Evolutionary conservation across 345 rosid genomes (phyloP), one percentile per base, ranked within the genome.

Genomic region (Syzygium aromaticum): DNA sequence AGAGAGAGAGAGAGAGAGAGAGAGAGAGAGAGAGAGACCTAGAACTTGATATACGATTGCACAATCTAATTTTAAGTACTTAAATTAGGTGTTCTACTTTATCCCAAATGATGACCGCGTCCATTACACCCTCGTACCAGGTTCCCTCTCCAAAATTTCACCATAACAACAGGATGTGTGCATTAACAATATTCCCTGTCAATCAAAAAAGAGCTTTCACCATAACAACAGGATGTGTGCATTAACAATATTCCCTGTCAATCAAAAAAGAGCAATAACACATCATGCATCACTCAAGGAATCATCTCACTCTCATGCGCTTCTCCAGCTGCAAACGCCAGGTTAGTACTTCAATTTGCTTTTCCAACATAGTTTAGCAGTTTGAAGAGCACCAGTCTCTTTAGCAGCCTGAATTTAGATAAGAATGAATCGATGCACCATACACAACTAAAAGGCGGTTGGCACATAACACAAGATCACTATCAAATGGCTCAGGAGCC

Each of bases 351-450:
- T 96, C 97, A 86, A 98, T 95, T 91, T 98, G 92, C 93, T 95
- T 95, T 93, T 98, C 98, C 90, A 96, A 93, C 89, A 95, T 94
- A 90, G 89, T 93, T 90, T 96, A 89, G 98, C 99, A 87, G 94
- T 98, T 91, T 95, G 97, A 89, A 98, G 99, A 87, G 96, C 99
- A 87, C 98, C 98, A 51, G 98, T 93, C 93, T 98, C 99, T 92
- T 91, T 95, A 64, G 99, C 98, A 89, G 99, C 98, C 99, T 98
- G 91, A 85, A 61, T 67, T 67, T 21, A 67, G 22, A 67, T 67
- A 67, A 8, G 23, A 67, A 67, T 33, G 11, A 17, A 33, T 67
- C 78, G 33, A 67, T 67, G 78, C 46, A 67, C 25, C 13, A 3
- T 67, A 25, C 80, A 67, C 80, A 17, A 67, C 25, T 19, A 67